Percentiles rank a stretch among this genome's conserved stretches.
phyloP scores from a whole-genome alignment of 345 rosid genomes.

The Gossypium raimondii region DNA sequence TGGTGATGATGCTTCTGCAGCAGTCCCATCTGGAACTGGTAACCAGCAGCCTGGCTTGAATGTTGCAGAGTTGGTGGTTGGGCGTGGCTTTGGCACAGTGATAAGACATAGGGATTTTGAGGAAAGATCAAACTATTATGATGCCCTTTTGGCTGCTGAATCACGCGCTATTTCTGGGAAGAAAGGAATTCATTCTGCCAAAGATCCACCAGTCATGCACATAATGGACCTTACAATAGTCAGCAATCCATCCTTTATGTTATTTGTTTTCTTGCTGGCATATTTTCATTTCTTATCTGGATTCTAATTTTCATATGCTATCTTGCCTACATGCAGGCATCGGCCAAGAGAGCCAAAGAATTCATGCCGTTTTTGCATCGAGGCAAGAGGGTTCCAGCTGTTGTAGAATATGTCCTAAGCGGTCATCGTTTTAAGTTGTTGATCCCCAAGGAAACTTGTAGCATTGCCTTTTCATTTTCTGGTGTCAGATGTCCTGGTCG shows the following conservation, averaged over 20 bases:
- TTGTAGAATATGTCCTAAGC: constrained; percentile 92
- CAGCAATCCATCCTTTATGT: constrained; percentile 21
- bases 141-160: constrained; percentile 88
- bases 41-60: constrained; percentile 59
- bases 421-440: constrained; percentile 96
- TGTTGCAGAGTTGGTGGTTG: constrained; percentile 71
- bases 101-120: constrained; percentile 80
- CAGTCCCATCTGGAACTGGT: constrained; percentile 22
- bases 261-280: neutral
- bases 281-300: neutral
- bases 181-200: constrained; percentile 82
- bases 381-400: constrained; percentile 60
- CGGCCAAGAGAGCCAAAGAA: constrained; percentile 84
- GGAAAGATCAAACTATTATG: constrained; percentile 93
- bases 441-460: constrained; percentile 92
- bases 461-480: constrained; percentile 94
- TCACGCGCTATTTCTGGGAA: constrained; percentile 66
- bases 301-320: constrained; percentile 2
- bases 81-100: constrained; percentile 80
- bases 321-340: constrained; percentile 42
- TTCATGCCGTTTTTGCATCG: constrained; percentile 82
- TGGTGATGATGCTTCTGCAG: constrained; percentile 42
- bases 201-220: constrained; percentile 76
- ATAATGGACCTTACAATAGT: constrained; percentile 70
- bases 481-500: constrained; percentile 99